phyloP scores from a whole-genome alignment of 2,329 filamentous ascomycete genomes.

The Macrophomina tecta region DNA sequence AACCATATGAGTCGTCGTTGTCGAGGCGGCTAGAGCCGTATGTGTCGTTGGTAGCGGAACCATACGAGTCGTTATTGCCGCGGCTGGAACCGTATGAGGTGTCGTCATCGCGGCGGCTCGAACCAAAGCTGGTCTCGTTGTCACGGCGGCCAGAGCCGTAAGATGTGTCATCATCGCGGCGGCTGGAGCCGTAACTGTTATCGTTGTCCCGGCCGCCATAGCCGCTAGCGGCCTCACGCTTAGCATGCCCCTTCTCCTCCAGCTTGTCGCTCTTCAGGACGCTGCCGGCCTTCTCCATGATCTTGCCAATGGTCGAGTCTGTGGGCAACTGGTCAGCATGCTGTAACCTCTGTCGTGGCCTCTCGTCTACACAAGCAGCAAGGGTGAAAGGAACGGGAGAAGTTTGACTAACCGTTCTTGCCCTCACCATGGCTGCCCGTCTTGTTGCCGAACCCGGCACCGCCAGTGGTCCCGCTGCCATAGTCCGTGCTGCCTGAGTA shows the following conservation, averaged over 20 bases:
- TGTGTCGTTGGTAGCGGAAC: constrained; percentile 16
- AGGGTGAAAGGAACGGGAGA: background rate
- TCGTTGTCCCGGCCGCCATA: background rate
- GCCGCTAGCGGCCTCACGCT: constrained; percentile 48
- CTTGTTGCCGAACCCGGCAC: constrained; percentile 48
- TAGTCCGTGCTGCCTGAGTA: constrained; percentile 39
- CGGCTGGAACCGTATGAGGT: constrained; percentile 26
- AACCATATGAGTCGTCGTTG: constrained; percentile 1
- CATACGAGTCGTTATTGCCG: background rate
- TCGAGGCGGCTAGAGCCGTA: constrained; percentile 14
- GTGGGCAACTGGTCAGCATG: constrained; percentile 28
- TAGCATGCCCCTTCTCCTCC: constrained; percentile 57
- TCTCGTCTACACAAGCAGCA: constrained; percentile 9
- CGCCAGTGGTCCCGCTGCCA: constrained; percentile 41
- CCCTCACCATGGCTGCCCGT: constrained; percentile 29
- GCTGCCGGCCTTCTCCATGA: constrained; percentile 64
- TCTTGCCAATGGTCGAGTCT: constrained; percentile 61
- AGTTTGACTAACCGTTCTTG: background rate
- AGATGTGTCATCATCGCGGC: constrained; percentile 4
- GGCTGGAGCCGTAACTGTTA: constrained; percentile 12
- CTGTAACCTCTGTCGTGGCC: background rate
- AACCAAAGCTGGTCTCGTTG: background rate
- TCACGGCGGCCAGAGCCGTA: background rate
- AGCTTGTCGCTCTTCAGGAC: constrained; percentile 57
- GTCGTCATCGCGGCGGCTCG: background rate